Evolutionary conservation across 805 yeast species (phyloP), one percentile per base, ranked within the genome.

Genomic region (Metschnikowia hibisci): DNA sequence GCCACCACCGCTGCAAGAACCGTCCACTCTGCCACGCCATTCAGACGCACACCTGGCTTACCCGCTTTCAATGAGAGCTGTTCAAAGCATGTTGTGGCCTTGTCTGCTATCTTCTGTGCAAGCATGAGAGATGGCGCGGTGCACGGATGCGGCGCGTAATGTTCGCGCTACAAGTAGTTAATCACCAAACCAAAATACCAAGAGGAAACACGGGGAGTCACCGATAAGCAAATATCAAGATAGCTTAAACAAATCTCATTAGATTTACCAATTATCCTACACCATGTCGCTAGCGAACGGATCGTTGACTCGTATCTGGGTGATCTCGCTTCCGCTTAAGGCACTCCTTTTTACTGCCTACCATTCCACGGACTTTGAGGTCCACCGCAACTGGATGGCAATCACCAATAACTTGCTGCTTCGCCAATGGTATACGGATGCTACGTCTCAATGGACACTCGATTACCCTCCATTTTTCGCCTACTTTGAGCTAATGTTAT

Each of bases 401-500:
- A 83, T 93, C 39, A 91, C 98, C 1, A 67, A 81, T 54, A 73
- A 74, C 4, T 64, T 90, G 14, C 97, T 97, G 0, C 38, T 90
- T 13, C 65, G 66, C 12, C 61, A 84, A 42, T 93, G 99, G 99
- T 93, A 93, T 60, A 60, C 73, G 32, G 96, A 93, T 51, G 63
- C 71, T 36, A 80, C 87, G 0, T 77, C 80, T 34, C 89, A 85
- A 58, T 93, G 98, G 97, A 93, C 98, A 0, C 67, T 93, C 32
- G 99, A 93, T 62, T 93, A 91, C 64, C 99, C 99, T 9, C 99
- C 99, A 0, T 87, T 89, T 56, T 93, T 93, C 64, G 99, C 99
- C 0, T 90, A 88, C 63, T 91, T 93, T 54, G 99, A 93, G 62
- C 88, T 89, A 86, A 15, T 74, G 3, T 60, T 93, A 37, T 73